These are phyloP conservation scores for Euphorbia lathyris DNA, from an alignment of 345 rosid genomes.

Conservation along the genomic window DNA sequence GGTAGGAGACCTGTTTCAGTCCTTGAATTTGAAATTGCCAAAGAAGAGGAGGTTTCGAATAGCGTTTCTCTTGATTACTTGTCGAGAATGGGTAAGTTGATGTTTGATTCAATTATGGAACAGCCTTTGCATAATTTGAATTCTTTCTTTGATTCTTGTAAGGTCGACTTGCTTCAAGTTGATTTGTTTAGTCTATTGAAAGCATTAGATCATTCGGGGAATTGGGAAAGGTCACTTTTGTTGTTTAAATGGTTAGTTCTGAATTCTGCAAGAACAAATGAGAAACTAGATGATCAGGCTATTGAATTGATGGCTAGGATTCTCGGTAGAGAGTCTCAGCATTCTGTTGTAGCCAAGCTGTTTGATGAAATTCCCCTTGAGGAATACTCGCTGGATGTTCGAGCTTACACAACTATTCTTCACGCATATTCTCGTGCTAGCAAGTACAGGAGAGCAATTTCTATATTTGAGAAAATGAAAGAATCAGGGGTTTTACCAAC, in stretches of 20 bases:
- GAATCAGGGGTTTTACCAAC: slow-evolving; percentile 66
- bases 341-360: slow-evolving; percentile 60
- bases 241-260: slow-evolving; percentile 66
- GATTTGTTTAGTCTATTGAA: slow-evolving; percentile 65
- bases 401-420: slow-evolving; percentile 73
- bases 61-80: slow-evolving; percentile 43
- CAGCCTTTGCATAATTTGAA: slow-evolving; percentile 48
- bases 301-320: slow-evolving; percentile 61
- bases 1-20: slow-evolving; percentile 33
- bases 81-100: slow-evolving; percentile 44
- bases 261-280: slow-evolving; percentile 26
- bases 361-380: slow-evolving; percentile 61
- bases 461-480: slow-evolving; percentile 63
- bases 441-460: slow-evolving; percentile 54
- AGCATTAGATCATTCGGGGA: slow-evolving; percentile 58
- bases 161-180: slow-evolving; percentile 47
- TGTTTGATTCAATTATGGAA: slow-evolving; percentile 48
- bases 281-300: slow-evolving; percentile 48
- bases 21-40: slow-evolving; percentile 21
- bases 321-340: slow-evolving; percentile 76
- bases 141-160: slow-evolving; percentile 48
- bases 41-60: slow-evolving; percentile 24
- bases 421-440: slow-evolving; percentile 61
- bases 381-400: slow-evolving; percentile 57
- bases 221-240: slow-evolving; percentile 66